Conservation (phyloP, 2,329 filamentous ascomycete genomes). For the Diaporthe australafricana region DNA sequence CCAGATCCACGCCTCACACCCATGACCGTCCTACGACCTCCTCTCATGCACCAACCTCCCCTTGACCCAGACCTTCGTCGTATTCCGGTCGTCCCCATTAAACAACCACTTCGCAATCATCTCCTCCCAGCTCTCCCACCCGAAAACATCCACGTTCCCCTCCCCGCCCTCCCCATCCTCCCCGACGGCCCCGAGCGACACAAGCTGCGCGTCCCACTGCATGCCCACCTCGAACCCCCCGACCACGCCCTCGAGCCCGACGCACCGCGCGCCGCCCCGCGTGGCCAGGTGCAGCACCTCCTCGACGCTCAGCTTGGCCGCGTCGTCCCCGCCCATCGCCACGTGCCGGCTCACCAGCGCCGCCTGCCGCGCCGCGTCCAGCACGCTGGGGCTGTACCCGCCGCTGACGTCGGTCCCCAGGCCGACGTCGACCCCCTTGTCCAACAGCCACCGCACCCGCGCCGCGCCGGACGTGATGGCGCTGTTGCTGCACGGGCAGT, state of each 20-base stretch:
- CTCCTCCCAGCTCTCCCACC: slow-evolving; percentile 90
- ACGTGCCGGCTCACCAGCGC: slow-evolving; percentile 81
- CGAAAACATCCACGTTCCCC: slow-evolving; percentile 87
- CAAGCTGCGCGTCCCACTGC: slow-evolving; percentile 91
- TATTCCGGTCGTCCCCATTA: slow-evolving; percentile 93
- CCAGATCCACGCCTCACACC: not conserved
- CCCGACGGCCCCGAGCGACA: slow-evolving; percentile 69
- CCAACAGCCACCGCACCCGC: slow-evolving; percentile 78
- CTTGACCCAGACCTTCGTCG: slow-evolving; percentile 87
- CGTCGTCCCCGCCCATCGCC: slow-evolving; percentile 64
- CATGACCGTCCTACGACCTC: slow-evolving; percentile 31
- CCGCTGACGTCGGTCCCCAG: slow-evolving; percentile 93
- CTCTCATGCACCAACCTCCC: slow-evolving; percentile 82
- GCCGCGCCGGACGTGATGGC: slow-evolving; percentile 84
- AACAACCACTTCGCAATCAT: slow-evolving; percentile 94
- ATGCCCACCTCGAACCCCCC: slow-evolving; percentile 88
- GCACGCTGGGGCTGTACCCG: slow-evolving; percentile 83
- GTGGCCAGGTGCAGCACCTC: slow-evolving; percentile 91
- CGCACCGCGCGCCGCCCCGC: slow-evolving; percentile 83
- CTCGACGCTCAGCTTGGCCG: slow-evolving; percentile 80
- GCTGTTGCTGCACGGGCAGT: slow-evolving; percentile 90
- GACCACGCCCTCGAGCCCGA: slow-evolving; percentile 78
- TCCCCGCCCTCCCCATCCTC: slow-evolving; percentile 54
- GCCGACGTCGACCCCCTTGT: slow-evolving; percentile 81
- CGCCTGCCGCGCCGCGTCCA: slow-evolving; percentile 87